Base-by-base conservation (phyloP, 164 flowering plant genomes). In the Macadamia tetraphylla region DNA sequence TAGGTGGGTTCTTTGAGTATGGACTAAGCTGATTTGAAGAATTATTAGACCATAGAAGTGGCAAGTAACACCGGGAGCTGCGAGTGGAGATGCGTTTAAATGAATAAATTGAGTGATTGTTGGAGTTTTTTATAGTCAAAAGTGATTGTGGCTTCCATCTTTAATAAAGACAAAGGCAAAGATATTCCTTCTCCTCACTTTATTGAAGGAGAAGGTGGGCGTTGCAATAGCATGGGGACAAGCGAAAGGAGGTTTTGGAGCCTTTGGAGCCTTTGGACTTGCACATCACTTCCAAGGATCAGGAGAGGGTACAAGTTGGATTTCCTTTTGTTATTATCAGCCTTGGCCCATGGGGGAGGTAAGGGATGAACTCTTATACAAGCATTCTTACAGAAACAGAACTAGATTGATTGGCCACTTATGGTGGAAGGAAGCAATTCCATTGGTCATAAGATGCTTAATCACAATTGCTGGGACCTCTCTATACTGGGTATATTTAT, bases 161-260 rank as follows among this genome's bases (percentile, higher is more conserved):
- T 75, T 74, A 58, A 70, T 81, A 79, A 73, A 44, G 79, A 71
- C 73, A 64, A 64, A 74, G 65, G 51, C 70, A 77, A 79, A 78
- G 84, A 75, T 73, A 77, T 73, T 74, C 73, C 62, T 9, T 62
- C 51, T 68, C 57, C 53, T 32, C 60, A 3, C 74, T 78, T 73
- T 79, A 63, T 61, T 70, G 73, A 58, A 6, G 62, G 61, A 63
- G 68, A 62, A 58, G 71, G 66, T 53, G 55, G 13, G 56, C 17
- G 15, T 44, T 49, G 51, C 51, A 46, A 46, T 70, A 77, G 85
- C 89, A 77, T 83, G 73, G 82, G 74, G 35, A 57, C 63, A 59
- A 77, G 80, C 78, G 81, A 82, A 85, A 78, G 83, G 60, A 58
- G 76, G 76, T 77, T 81, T 23, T 23, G 23, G 23, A 23, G 23